Evolutionary conservation across 495 filamentous ascomycete species (phyloP).

Genomic region (Cercophora samala): DNA sequence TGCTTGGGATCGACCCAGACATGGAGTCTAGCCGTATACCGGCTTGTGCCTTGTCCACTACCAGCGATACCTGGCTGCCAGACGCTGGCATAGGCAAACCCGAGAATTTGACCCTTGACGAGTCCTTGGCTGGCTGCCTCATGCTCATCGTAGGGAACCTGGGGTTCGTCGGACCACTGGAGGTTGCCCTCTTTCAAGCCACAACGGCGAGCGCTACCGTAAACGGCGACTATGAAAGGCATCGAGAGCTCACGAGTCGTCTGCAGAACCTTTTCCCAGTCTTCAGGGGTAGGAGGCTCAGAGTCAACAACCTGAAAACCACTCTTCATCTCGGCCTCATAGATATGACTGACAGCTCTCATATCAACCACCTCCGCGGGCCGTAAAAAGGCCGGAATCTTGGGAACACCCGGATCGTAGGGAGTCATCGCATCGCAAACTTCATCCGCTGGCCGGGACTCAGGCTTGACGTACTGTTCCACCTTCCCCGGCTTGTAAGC

Average conservation of each 20-base stretch:
- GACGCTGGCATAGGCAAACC: slow-evolving; percentile 35
- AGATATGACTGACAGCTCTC: slow-evolving; percentile 29
- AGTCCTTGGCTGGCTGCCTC: not conserved
- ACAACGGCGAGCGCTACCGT: slow-evolving; percentile 21
- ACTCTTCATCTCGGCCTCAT: slow-evolving; percentile 37
- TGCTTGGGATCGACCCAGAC: slow-evolving; percentile 36
- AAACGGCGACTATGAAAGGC: slow-evolving; percentile 44
- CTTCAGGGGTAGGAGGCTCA: slow-evolving; percentile 16
- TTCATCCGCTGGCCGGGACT: not conserved
- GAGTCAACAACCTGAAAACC: slow-evolving; percentile 36
- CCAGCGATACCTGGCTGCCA: slow-evolving; percentile 29
- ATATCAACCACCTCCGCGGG: slow-evolving; percentile 35
- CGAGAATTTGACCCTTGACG: slow-evolving; percentile 28
- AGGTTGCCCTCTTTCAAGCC: slow-evolving; percentile 8
- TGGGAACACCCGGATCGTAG: slow-evolving; percentile 25
- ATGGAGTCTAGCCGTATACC: slow-evolving; percentile 31
- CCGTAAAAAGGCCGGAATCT: slow-evolving; percentile 33
- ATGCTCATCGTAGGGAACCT: not conserved
- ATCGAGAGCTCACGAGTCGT: slow-evolving; percentile 23
- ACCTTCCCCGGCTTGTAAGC: not conserved
- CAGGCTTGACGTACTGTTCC: not conserved
- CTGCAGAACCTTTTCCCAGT: slow-evolving; percentile 29
- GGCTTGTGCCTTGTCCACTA: slow-evolving; percentile 20
- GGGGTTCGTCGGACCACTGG: not conserved
- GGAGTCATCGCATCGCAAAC: not conserved